Evolutionary conservation across 2,329 filamentous ascomycete species (phyloP).

Genomic region (Botrytis hyacinthi): DNA sequence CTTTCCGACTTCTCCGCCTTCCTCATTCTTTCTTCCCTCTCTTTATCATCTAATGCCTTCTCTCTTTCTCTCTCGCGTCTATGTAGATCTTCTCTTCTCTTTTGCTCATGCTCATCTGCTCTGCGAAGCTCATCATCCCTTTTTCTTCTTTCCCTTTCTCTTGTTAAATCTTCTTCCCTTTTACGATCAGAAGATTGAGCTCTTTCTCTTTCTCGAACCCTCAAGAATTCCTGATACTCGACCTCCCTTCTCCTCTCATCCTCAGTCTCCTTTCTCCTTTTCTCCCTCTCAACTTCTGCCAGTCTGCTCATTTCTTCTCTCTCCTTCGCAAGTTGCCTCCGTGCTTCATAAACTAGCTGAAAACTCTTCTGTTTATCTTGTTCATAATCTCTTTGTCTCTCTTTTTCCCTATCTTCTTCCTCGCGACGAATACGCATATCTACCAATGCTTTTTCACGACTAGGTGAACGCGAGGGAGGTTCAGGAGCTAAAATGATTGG

Average conservation of each 20-base stretch:
- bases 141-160: constrained; percentile 2
- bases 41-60: not conserved
- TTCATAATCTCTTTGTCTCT: constrained; percentile 8
- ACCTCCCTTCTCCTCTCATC: not conserved
- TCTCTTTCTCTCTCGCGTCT: constrained; percentile 12
- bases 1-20: constrained; percentile 19
- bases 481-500: constrained; percentile 13
- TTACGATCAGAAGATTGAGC: not conserved
- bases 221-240: not conserved
- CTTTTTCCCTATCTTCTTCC: constrained; percentile 8
- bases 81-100: not conserved
- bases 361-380: not conserved
- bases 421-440: constrained; percentile 16
- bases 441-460: constrained; percentile 1
- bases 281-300: constrained; percentile 16
- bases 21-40: constrained; percentile 3
- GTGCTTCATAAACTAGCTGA: constrained; percentile 7
- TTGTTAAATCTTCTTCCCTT: not conserved
- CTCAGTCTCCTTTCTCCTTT: not conserved
- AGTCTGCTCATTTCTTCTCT: not conserved
- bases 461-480: constrained; percentile 2
- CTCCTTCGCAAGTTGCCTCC: not conserved
- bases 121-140: not conserved
- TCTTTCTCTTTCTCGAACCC: constrained; percentile 1
- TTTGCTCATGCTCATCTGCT: not conserved